Percentiles rank a stretch among this genome's conserved stretches.
Conservation (phyloP, 306 rosid species). For the Cicer judaicum region DNA sequence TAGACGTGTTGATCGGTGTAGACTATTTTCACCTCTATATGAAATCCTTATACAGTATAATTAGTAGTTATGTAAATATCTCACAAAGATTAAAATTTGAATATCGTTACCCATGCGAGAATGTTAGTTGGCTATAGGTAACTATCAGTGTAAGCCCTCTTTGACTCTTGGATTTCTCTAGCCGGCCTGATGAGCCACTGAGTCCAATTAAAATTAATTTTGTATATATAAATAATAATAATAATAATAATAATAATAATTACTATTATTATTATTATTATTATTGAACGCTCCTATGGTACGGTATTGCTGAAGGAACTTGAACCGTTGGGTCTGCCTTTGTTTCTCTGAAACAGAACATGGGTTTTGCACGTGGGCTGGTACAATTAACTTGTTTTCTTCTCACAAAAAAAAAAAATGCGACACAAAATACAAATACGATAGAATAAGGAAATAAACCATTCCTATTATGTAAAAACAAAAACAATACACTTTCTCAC, state of each 20-base stretch:
- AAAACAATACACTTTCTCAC: background rate
- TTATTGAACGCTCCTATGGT: constrained; percentile 48
- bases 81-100: no score
- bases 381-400: constrained; percentile 58
- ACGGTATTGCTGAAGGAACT: constrained; percentile 55
- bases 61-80: no score
- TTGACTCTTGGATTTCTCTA: no score
- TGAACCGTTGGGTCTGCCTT: constrained; percentile 80
- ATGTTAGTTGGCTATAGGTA: no score
- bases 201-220: no score
- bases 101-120: no score
- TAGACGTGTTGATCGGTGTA: no score
- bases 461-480: background rate
- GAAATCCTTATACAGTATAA: constrained; percentile 10
- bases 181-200: no score
- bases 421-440: background rate
- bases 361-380: constrained; percentile 78
- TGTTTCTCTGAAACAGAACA: constrained; percentile 67
- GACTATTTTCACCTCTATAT: background rate
- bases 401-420: constrained; percentile 11
- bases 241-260: no score
- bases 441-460: background rate
- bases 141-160: no score
- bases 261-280: no score
- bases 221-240: no score